Conservation (phyloP, 768 basidiomycete genomes). For the Pholiota microspora region DNA sequence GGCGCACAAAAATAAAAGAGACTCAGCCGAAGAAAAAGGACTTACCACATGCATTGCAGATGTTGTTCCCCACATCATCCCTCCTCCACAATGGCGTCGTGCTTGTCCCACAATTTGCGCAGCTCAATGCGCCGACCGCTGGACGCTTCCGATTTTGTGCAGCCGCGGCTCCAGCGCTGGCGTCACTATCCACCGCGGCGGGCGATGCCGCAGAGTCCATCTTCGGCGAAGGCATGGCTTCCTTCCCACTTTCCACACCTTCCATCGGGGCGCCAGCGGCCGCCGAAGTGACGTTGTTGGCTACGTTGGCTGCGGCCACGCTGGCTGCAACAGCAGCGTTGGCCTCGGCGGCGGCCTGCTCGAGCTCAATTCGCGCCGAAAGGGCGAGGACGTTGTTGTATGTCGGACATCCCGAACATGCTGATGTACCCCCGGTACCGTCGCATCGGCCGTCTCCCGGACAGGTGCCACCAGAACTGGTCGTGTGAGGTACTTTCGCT, state of each 20-base stretch:
- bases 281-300: not conserved
- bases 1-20: conserved; percentile 7
- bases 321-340: conserved; percentile 10
- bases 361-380: conserved; percentile 38
- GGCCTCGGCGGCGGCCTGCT: conserved; percentile 29
- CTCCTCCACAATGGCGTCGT: conserved; percentile 89
- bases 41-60: conserved; percentile 94
- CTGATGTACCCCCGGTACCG: conserved; percentile 91
- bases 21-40: conserved; percentile 41
- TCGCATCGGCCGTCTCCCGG: conserved; percentile 98
- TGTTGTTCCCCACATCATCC: conserved; percentile 89
- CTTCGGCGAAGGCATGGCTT: conserved; percentile 1
- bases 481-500: conserved; percentile 17
- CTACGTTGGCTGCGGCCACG: conserved; percentile 3
- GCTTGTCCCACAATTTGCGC: conserved; percentile 87
- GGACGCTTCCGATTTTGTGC: conserved; percentile 33
- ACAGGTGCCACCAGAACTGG: conserved; percentile 66
- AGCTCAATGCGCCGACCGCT: conserved; percentile 72
- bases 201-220: not conserved
- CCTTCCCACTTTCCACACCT: conserved; percentile 2
- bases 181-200: conserved; percentile 33
- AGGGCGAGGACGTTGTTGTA: conserved; percentile 80
- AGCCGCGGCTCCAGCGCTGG: conserved; percentile 19
- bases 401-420: conserved; percentile 95
- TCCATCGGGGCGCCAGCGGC: conserved; percentile 8